phyloP scores from a whole-genome alignment of 225 moss, liverwort and hornwort genomes.

The Lunularia cruciata region DNA sequence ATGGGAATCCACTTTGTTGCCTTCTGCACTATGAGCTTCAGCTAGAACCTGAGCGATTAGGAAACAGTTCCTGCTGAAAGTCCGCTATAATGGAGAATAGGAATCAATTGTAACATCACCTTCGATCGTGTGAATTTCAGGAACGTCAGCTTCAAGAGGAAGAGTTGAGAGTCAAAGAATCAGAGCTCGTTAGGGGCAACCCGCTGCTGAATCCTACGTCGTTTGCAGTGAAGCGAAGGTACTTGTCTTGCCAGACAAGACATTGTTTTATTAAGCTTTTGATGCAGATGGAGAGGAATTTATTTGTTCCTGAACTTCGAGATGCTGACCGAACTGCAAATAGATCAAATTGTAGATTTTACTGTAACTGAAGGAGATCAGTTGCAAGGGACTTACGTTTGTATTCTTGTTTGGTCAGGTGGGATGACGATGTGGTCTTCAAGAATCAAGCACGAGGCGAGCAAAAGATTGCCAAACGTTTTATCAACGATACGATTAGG shows the following conservation, averaged over 20 bases:
- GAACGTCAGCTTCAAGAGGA: slow-evolving; percentile 79
- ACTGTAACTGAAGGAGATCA: no score
- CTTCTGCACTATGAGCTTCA: no score
- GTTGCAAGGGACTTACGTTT: no score
- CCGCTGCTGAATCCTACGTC: slow-evolving; percentile 86
- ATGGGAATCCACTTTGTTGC: no score
- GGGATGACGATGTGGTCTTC: slow-evolving; percentile 98
- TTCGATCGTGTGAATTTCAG: no score
- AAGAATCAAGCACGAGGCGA: slow-evolving; percentile 98
- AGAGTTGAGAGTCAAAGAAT: slow-evolving; percentile 81
- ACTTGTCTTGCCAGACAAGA: not conserved
- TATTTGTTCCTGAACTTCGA: slow-evolving; percentile 51
- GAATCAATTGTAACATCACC: no score
- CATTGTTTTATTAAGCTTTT: not conserved
- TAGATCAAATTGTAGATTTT: no score
- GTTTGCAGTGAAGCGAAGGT: slow-evolving; percentile 95
- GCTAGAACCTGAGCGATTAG: no score
- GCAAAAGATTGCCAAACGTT: slow-evolving; percentile 78
- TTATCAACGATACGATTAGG: slow-evolving; percentile 95
- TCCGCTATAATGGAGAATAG: no score
- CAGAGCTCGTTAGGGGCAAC: slow-evolving; percentile 85
- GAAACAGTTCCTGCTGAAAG: no score
- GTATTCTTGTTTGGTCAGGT: slow-evolving; percentile 47
- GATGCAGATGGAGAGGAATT: slow-evolving; percentile 21
- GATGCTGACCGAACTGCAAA: no score